A percentile compares a stretch with the other conserved stretches of the same genome.
These are phyloP conservation scores for Pueraria montana DNA, from an alignment of 306 rosid species.

Conservation along the genomic window DNA sequence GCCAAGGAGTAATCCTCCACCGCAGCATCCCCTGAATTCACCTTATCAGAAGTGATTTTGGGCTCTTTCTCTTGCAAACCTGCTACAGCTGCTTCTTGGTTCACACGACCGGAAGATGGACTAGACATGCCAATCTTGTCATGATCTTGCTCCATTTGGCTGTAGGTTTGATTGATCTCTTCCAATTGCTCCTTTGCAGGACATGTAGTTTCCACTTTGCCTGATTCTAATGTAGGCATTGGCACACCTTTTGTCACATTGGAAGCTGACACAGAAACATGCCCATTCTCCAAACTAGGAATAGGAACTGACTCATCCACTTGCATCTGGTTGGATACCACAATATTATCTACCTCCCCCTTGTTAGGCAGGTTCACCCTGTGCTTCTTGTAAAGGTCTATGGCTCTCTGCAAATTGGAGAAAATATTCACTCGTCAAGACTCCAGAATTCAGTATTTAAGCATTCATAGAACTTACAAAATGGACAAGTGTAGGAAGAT, in stretches of 20 bases:
- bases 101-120: constrained; percentile 51
- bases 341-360: constrained; percentile 58
- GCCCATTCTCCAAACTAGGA: constrained; percentile 52
- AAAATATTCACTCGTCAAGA: constrained; percentile 42
- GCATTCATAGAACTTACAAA: constrained; percentile 34
- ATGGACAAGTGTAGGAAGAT: constrained; percentile 27
- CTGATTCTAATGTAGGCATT: constrained; percentile 47
- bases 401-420: constrained; percentile 74
- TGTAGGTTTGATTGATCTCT: constrained; percentile 51
- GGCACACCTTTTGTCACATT: constrained; percentile 50
- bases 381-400: constrained; percentile 86
- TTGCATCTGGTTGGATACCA: constrained; percentile 54
- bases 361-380: constrained; percentile 59
- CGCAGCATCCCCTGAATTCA: constrained; percentile 52
- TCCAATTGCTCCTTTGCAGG: constrained; percentile 56
- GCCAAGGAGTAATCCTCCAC: constrained; percentile 49
- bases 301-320: constrained; percentile 54
- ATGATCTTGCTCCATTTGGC: constrained; percentile 60
- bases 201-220: constrained; percentile 43
- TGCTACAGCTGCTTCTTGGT: constrained; percentile 57
- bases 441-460: constrained; percentile 40
- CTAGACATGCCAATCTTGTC: constrained; percentile 48
- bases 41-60: constrained; percentile 51
- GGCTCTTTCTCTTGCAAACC: constrained; percentile 52
- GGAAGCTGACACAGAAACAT: constrained; percentile 55